These are phyloP conservation scores for Picea mariana DNA, from an alignment of 83 land plant genomes.

Conservation along the genomic window DNA sequence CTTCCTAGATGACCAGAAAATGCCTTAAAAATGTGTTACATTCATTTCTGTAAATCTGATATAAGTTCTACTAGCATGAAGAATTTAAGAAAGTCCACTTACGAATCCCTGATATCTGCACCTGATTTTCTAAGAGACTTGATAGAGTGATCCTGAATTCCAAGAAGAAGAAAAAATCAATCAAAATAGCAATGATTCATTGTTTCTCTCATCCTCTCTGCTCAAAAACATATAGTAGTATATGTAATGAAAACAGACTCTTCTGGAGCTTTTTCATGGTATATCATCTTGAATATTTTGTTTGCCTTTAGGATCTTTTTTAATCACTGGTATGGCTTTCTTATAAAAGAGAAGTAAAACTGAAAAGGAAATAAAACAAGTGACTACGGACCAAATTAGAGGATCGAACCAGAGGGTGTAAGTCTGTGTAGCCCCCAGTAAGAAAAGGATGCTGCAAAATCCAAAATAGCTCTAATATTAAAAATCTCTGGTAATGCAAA, in stretches of 20 bases:
- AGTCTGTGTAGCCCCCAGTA: slow-evolving; percentile 30
- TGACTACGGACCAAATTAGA: slow-evolving; percentile 28
- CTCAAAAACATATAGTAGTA: too few species aligned
- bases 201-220: too few species aligned
- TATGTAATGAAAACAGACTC: too few species aligned
- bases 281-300: too few species aligned
- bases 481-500: neutral
- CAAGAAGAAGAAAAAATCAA: neutral
- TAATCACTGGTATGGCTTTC: neutral
- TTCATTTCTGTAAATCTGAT: neutral
- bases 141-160: neutral
- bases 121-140: neutral
- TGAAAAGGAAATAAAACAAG: neutral
- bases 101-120: neutral
- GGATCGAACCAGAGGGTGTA: slow-evolving; percentile 22
- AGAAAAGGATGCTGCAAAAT: slow-evolving; percentile 85
- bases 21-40: neutral
- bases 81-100: neutral
- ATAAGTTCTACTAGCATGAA: neutral
- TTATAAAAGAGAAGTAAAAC: neutral
- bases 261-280: too few species aligned
- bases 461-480: neutral
- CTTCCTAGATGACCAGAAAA: neutral
- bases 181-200: too few species aligned
- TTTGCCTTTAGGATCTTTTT: too few species aligned